Base-by-base conservation (phyloP, 148 eudicot genomes). In the Selenicereus undatus region DNA sequence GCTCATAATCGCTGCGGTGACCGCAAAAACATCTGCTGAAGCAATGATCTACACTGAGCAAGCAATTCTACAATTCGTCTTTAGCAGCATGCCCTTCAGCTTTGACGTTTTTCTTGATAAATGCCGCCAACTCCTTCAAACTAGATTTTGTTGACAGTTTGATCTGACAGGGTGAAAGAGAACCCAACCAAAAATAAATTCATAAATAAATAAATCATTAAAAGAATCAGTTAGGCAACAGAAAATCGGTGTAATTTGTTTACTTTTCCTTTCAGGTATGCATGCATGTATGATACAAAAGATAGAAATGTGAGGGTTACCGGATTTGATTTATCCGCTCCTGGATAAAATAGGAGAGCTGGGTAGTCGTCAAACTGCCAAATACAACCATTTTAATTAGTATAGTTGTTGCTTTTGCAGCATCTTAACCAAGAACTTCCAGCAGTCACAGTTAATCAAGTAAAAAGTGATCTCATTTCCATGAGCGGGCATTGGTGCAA, bases 331-430 rank as follows among this genome's bases (percentile, higher is more conserved):
- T 91, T 95, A 86, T 93, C 90, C 24, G 78, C 77, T 0, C 91
- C 94, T 45, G 91, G 90, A 90, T 93, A 95, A 87, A 95, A 89
- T 73, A 93, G 86, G 64, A 95, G 87, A 2, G 97, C 78, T 42
- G 98, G 98, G 78, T 92, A 94, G 81, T 92, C 95, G 12, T 87
- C 84, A 22, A 90, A 87, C 98, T 94, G 95, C 81, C 82, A 70
- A 35, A 74, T 14, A 43, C 48, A 36, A 74, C 72, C 26, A 73
- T 24, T 48, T 26, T 69, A 58, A 66, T 73, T 17, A 78, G 51
- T 2, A 51, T 26, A 43, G 5, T 16, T 39, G 43, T 39, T 39
- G 43, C 43, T 7, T 27, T 64, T 64, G 32, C 14, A n/a, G 45
- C 14, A 60, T 56, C 71, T 76, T 24, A 48, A 43, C 30, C 3